Conservation (phyloP, 2,329 filamentous ascomycete species). For the Arachnomyces sp. region DNA sequence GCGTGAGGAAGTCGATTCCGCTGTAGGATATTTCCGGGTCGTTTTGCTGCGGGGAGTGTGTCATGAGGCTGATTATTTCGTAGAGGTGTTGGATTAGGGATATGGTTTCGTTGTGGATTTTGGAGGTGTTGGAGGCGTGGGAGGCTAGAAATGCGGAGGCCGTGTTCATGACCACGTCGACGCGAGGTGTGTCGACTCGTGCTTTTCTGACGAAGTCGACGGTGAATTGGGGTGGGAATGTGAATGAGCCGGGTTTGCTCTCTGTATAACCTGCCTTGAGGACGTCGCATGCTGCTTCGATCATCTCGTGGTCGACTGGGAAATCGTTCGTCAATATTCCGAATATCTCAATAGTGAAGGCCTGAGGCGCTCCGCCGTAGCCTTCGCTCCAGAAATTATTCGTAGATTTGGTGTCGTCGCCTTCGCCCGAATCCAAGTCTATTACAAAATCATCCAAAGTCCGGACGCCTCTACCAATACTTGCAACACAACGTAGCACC, state of each 20-base stretch:
- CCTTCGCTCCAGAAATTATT: conserved; percentile 32
- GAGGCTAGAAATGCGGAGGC: conserved; percentile 40
- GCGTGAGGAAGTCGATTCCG: conserved; percentile 37
- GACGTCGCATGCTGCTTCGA: conserved; percentile 39
- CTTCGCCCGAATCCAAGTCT: conserved; percentile 20
- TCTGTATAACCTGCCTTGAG: conserved; percentile 40
- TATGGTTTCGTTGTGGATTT: conserved; percentile 26
- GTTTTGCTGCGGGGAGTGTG: conserved; percentile 25
- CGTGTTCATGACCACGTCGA: conserved; percentile 34
- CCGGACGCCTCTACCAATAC: conserved; percentile 33
- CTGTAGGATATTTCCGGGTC: conserved; percentile 37
- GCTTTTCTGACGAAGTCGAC: conserved; percentile 32
- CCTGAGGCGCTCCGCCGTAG: conserved; percentile 23
- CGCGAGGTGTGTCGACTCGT: conserved; percentile 24
- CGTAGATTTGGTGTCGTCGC: conserved; percentile 21
- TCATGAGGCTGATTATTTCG: conserved; percentile 30
- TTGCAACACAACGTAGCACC: conserved; percentile 32
- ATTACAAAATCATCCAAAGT: conserved; percentile 29
- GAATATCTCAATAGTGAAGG: conserved; percentile 32
- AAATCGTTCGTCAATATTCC: conserved; percentile 33
- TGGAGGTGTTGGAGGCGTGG: conserved; percentile 26
- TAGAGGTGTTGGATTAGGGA: conserved; percentile 33
- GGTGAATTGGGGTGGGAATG: conserved; percentile 34
- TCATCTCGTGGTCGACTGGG: conserved; percentile 32
- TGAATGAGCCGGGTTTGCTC: conserved; percentile 31